Conservation (phyloP, 257 asterid genomes). For the Nyctanthes arbortristis region DNA sequence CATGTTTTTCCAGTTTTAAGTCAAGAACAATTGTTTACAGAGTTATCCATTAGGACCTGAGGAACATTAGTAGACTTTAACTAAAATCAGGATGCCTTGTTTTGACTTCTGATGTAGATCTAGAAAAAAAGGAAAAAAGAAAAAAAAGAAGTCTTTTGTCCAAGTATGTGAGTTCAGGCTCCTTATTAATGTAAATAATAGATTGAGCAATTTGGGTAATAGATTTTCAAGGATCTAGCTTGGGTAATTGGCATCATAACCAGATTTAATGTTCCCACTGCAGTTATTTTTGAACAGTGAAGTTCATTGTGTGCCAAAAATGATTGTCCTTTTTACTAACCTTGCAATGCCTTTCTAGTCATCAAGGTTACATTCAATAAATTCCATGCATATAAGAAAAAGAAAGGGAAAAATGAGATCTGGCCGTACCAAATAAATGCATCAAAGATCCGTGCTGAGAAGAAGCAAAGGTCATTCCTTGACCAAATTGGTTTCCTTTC, state of each 20-base stretch:
- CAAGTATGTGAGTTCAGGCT: not conserved
- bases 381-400: not conserved
- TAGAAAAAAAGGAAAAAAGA: no score
- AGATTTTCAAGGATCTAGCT: not conserved
- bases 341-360: not conserved
- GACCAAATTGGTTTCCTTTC: not conserved
- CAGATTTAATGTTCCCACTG: not conserved
- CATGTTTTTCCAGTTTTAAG: constrained; percentile 7
- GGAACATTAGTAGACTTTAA: not conserved
- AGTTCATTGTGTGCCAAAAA: not conserved
- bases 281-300: not conserved
- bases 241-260: not conserved
- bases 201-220: not conserved
- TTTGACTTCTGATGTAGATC: not conserved
- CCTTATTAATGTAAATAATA: not conserved
- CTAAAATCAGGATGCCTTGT: not conserved
- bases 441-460: not conserved
- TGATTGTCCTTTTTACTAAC: not conserved
- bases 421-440: not conserved
- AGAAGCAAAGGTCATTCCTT: not conserved
- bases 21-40: constrained; percentile 1
- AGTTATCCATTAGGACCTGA: constrained; percentile 5
- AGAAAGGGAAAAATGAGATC: no score
- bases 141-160: not conserved
- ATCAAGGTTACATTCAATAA: not conserved